These are phyloP conservation scores for Gilbertella persicaria DNA, from an alignment of 371 early-diverging fungal species.

Conservation along the genomic window DNA sequence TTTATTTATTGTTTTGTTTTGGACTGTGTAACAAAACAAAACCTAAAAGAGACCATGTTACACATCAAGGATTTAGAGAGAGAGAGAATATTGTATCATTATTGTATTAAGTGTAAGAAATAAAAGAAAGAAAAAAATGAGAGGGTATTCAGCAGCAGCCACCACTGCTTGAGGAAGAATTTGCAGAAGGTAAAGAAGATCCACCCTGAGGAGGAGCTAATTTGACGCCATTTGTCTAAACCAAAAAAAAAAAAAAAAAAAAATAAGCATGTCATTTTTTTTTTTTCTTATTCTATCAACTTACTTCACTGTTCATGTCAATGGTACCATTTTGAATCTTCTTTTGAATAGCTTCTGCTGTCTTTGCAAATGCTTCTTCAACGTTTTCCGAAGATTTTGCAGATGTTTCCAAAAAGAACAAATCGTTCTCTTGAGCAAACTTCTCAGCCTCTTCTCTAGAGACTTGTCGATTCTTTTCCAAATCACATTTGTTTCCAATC, in stretches of 20 bases:
- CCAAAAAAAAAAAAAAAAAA: too few relatives aligned
- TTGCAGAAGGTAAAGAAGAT: conserved; percentile 49
- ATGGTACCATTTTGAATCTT: conserved; percentile 49
- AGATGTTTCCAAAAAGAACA: conserved; percentile 92
- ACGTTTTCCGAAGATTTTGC: conserved; percentile 94
- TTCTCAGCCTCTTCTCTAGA: conserved; percentile 85
- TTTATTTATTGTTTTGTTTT: too few relatives aligned
- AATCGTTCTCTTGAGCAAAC: conserved; percentile 82
- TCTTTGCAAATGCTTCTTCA: conserved; percentile 65
- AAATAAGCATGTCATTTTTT: neutral
- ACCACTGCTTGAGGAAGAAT: conserved; percentile 40
- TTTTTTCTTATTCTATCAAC: neutral
- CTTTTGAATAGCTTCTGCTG: conserved; percentile 42
- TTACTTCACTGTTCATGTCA: conserved; percentile 49
- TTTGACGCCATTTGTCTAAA: conserved; percentile 52
- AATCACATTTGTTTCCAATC: conserved; percentile 95
- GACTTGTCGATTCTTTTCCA: conserved; percentile 81
- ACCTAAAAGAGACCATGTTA: too few relatives aligned
- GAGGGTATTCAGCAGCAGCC: conserved; percentile 40
- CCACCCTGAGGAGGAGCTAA: conserved; percentile 46
- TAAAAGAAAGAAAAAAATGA: too few relatives aligned
- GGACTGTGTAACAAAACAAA: too few relatives aligned
- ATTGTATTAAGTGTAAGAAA: too few relatives aligned
- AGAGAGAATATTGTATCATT: too few relatives aligned
- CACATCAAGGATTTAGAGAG: too few relatives aligned